Percentiles rank a stretch among this genome's conserved stretches.
phyloP scores from a whole-genome alignment of 2,329 filamentous ascomycete species.

The Ceratocystis diversiconidia region DNA sequence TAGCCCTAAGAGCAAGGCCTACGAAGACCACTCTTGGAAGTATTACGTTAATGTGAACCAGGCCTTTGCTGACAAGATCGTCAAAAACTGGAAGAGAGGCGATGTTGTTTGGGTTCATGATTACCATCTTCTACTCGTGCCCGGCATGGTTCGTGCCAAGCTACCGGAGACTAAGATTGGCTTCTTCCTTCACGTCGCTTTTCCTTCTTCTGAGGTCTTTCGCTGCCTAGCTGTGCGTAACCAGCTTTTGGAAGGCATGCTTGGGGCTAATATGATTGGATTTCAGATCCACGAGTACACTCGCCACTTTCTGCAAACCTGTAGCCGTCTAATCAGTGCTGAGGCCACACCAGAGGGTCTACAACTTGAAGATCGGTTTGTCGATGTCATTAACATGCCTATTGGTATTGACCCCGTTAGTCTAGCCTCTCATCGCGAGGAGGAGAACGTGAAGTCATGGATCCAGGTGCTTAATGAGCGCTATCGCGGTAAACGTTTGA shows the following conservation, averaged over 20 bases:
- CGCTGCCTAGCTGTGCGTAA: constrained; percentile 77
- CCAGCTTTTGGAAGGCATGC: constrained; percentile 77
- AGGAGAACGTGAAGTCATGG: constrained; percentile 63
- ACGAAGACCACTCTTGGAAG: constrained; percentile 91
- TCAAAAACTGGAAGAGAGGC: constrained; percentile 83
- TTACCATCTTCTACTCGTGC: constrained; percentile 83
- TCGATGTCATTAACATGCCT: constrained; percentile 70
- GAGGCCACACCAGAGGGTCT: constrained; percentile 81
- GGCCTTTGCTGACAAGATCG: constrained; percentile 79
- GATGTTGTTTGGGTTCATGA: constrained; percentile 94
- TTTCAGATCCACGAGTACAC: constrained; percentile 92
- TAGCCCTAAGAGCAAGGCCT: constrained; percentile 95
- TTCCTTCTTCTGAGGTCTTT: constrained; percentile 93
- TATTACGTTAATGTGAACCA: constrained; percentile 89
- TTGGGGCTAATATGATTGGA: constrained; percentile 81
- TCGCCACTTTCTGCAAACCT: constrained; percentile 88
- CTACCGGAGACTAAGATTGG: constrained; percentile 88
- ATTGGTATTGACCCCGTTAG: constrained; percentile 83
- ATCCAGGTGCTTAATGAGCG: constrained; percentile 65
- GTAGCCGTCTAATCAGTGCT: constrained; percentile 77
- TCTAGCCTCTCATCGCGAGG: constrained; percentile 54
- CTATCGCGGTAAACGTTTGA: constrained; percentile 77
- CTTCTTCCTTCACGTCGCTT: constrained; percentile 89
- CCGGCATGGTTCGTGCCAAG: constrained; percentile 77
- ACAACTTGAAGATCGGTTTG: constrained; percentile 82